Evolutionary conservation across 2,329 filamentous ascomycete genomes (phyloP), one percentile per base, ranked within the genome.

Genomic region (Penicillium crustosum): DNA sequence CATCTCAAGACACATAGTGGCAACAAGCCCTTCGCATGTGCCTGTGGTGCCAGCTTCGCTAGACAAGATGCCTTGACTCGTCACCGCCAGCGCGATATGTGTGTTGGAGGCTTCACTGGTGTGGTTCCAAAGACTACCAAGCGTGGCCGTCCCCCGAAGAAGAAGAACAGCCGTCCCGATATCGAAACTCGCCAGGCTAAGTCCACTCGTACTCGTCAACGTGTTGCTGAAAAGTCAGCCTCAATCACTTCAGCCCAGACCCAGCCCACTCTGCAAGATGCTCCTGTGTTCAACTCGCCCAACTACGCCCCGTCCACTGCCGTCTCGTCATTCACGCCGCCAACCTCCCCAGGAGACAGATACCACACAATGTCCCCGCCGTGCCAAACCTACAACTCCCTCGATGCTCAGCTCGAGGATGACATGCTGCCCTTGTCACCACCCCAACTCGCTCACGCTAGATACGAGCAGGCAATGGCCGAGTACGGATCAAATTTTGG

Each of bases 1-100:
- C 94, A 99, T 73, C 89, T 93, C 66, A 97, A 97, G 79, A 99
- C 97, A 57, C 94, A 99, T 77, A 96, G 91, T 1, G 93, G 93
- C 49, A 89, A 95, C 77, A 97, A 97, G 79, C 92, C 93, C 5
- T 96, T 97, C 73, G 89, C 91, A 45, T 99, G 94, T 77, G 87
- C 91, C 62, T 99, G 94, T 72, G 92, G 93, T 57, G 95, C 95
- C 75, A 91, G 89, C 65, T 99, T 99, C 73, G 93, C 93, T 35
- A 87, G 94, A 56, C 93, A 97, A 70, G 94, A 99, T 73, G 94
- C 94, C 17, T 83, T 99, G 53, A 97, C 94, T 23, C 86, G 94
- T 55, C 94, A 99, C 73, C 87, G 93, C 53, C 94, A 97, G 75
- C 88, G 94, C 41, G 94, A 93, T 54, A 96, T 97, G 90, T 99